Percentiles rank a stretch among this genome's conserved stretches.
phyloP scores from a whole-genome alignment of 2,329 filamentous ascomycete genomes.

The Mycocentrospora acerina region DNA sequence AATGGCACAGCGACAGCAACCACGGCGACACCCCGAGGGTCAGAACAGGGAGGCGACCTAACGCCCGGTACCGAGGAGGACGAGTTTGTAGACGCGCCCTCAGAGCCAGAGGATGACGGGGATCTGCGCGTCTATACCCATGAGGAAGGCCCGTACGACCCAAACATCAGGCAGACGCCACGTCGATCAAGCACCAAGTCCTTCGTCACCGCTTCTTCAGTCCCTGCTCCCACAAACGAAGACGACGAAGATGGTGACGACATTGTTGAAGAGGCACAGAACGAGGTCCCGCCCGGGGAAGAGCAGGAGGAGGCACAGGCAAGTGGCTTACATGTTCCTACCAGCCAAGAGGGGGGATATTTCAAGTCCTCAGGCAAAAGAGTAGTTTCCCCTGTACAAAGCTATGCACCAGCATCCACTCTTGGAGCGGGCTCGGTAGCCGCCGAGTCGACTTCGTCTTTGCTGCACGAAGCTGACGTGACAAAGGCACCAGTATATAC shows the following conservation, averaged over 20 bases:
- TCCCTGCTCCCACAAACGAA: conserved; percentile 8
- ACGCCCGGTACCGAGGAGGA: conserved; percentile 18
- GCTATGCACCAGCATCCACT: conserved; percentile 27
- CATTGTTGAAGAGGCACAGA: conserved; percentile 1
- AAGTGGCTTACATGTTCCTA: conserved; percentile 35
- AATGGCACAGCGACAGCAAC: conserved; percentile 19
- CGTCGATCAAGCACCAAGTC: conserved; percentile 35
- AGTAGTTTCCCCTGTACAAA: conserved; percentile 31
- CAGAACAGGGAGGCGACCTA: conserved; percentile 24
- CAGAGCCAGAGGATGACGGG: conserved; percentile 33
- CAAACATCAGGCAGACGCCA: conserved; percentile 6
- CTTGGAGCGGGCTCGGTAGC: conserved; percentile 35
- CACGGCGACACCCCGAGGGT: conserved; percentile 26
- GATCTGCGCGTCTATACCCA: conserved; percentile 20
- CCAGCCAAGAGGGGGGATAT: conserved; percentile 13
- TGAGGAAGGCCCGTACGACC: conserved; percentile 14
- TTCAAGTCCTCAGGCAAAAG: conserved; percentile 28
- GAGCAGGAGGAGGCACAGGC: conserved; percentile 24
- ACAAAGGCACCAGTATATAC: conserved; percentile 27
- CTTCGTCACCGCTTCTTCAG: conserved; percentile 35
- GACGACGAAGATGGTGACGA: conserved; percentile 6
- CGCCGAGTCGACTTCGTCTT: conserved; percentile 39
- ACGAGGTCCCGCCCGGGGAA: conserved; percentile 8
- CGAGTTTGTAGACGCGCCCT: conserved; percentile 32
- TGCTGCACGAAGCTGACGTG: conserved; percentile 39